Evolutionary conservation across 106 monocot genomes (phyloP), one percentile per base, ranked within the genome.

Genomic region (Dendrobium officinale): DNA sequence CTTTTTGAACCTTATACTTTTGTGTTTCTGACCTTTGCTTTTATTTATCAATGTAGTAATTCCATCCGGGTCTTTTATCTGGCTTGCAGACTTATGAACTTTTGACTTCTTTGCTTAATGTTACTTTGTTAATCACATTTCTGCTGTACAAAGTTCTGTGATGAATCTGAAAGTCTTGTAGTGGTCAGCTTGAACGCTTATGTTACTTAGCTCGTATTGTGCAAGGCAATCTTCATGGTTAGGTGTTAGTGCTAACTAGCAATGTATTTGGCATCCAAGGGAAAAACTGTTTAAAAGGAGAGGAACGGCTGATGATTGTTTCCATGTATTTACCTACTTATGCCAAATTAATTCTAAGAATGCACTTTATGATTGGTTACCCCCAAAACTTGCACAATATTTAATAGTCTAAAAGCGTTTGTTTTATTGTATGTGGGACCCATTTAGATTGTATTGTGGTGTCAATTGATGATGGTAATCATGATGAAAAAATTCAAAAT

Each of bases 11-110:
- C 55, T 16, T 42, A 54, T 75, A 77, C 8, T 13, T 67, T 59
- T 79, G 15, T 42, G 18, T 79, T 45, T 80, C 20, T 22, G n/a
- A 44, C 64, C 79, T 66, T 80, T 68, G 22, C 10, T 70, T 68
- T 68, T 51, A 5, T 15, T 70, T 70, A 70, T 70, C 70, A 70
- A 70, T 37, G 11, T 16, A 15, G 17, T 33, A 37, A 13, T 67
- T 5, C 6, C 67, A 26, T 26, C 27, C 27, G 27, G 22, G 29
- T 24, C 22, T 9, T 67, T 70, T 33, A 70, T 4, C 13, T 70
- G 33, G 37, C 68, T 68, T 68, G 26, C 26, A 22, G 5, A 68
- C 31, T 8, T 68, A 61, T 61, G 4, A 29, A 68, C 31, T 29
- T 31, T 22, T 61, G 4, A 61, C 6, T 6, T 61, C 31, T 20